phyloP scores from a whole-genome alignment of 345 rosid genomes.

The Lepidium aucheri region DNA sequence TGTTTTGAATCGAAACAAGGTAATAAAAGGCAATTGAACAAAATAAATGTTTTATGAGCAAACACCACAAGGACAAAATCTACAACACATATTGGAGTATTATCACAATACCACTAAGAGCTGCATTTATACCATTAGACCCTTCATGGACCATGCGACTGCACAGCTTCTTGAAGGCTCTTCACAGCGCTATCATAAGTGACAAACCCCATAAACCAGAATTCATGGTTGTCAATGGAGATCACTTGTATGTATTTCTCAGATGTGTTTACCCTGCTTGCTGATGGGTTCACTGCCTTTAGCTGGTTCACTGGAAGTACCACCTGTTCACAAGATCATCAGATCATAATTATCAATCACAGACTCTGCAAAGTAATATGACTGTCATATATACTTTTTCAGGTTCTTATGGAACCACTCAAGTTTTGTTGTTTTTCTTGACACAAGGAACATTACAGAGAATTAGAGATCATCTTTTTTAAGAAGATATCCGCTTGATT shows the following conservation, averaged over 20 bases:
- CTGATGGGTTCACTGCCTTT: slow-evolving; percentile 71
- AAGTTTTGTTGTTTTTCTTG: background rate
- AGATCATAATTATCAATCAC: background rate
- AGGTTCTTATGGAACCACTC: background rate
- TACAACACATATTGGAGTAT: background rate
- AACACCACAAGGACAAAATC: background rate
- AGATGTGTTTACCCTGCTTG: slow-evolving; percentile 60
- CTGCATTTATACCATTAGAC: background rate
- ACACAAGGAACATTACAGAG: background rate
- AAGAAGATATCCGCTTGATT: background rate
- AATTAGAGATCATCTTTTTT: background rate
- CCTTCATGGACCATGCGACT: slow-evolving; percentile 22
- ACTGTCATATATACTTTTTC: background rate
- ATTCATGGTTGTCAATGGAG: slow-evolving; percentile 80
- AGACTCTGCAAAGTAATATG: background rate
- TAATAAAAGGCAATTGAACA: background rate
- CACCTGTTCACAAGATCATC: slow-evolving; percentile 33
- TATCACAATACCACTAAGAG: slow-evolving; percentile 9
- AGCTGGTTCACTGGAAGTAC: slow-evolving; percentile 59
- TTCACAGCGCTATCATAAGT: slow-evolving; percentile 70
- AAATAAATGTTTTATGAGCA: slow-evolving; percentile 9
- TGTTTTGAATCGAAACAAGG: background rate
- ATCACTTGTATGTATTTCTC: slow-evolving; percentile 81
- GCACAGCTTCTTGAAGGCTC: slow-evolving; percentile 53
- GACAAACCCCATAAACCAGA: slow-evolving; percentile 92